Evolutionary conservation across 306 rosid species (phyloP).

Genomic region (Hippophae gyantsensis): DNA sequence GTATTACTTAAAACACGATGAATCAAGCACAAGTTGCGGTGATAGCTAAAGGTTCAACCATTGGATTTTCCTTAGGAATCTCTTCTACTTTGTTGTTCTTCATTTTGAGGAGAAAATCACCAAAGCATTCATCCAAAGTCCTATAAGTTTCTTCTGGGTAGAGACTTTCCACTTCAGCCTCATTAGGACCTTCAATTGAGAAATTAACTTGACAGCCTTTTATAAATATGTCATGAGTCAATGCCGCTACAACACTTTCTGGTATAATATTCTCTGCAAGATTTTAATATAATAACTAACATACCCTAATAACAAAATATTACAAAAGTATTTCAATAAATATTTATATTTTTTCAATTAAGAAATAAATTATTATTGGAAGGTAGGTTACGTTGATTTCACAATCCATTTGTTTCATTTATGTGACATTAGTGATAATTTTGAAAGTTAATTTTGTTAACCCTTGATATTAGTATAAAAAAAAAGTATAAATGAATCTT

Average conservation of each 20-base stretch:
- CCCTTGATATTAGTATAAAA: too few relatives aligned
- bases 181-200: conserved; percentile 20
- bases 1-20: neutral
- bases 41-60: conserved; percentile 21
- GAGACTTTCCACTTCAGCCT: conserved; percentile 31
- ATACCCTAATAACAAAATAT: too few relatives aligned
- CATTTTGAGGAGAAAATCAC: conserved; percentile 17
- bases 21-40: conserved; percentile 27
- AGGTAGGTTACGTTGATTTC: too few relatives aligned
- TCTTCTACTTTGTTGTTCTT: conserved; percentile 10
- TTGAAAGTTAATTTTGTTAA: too few relatives aligned
- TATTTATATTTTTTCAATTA: too few relatives aligned
- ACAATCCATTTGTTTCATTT: too few relatives aligned
- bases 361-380: too few relatives aligned
- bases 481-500: too few relatives aligned
- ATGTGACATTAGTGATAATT: too few relatives aligned
- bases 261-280: conserved; percentile 34
- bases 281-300: neutral
- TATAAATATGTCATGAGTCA: conserved; percentile 54
- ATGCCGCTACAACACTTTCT: conserved; percentile 37
- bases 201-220: conserved; percentile 48
- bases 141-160: conserved; percentile 35
- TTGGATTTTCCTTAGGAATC: conserved; percentile 12
- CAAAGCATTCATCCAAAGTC: conserved; percentile 38
- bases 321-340: too few relatives aligned